Evolutionary conservation across 306 rosid genomes (phyloP), one percentile per base, ranked within the genome.

Genomic region (Vigna angularis): DNA sequence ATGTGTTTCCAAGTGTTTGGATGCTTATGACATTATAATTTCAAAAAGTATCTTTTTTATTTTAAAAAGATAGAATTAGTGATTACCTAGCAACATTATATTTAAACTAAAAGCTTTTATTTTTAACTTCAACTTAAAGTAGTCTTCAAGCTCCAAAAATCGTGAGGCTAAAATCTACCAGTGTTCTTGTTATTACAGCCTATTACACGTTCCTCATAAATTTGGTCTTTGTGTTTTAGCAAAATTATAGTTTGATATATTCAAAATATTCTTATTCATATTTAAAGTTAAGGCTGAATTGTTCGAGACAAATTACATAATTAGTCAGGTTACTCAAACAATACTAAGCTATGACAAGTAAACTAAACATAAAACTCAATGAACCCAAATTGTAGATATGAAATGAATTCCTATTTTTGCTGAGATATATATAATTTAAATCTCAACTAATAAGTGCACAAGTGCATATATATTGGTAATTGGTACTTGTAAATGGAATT

Each of bases 341-440:
- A 58, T 6, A 13, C 32, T 55, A 58, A 24, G 65, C 9, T 26
- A 26, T 58, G 65, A 26, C 42, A 15, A 34, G 14, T 45, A 64
- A 22, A 22, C 36, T 65, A 51, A 58, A 58, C 65, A 1, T 26
- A 10, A 18, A 75, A 75, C 72, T 14, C 38, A 34, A 63, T 13
- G 34, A 20, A 48, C 16, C 5, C 9, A 59, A 59, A 73, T 73
- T 58, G 62, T 8, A 58, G 12, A 58, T 17, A 73, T 11, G 57
- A 73, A 57, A 73, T 36, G 14, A 65, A 64, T 45, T 65, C 55
- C 17, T 15, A 42, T 4, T 58, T 58, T n/a, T 73, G 17, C n/a
- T 11, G 10, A 22, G 56, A 57, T 42, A 42, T 24, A 57, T 73
- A 24, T 58, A 42, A 47, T 34, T 57, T 24, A 40, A 34, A 57